Evolutionary conservation across 129 eudicot genomes (phyloP).

Genomic region (Tanacetum coccineum): DNA sequence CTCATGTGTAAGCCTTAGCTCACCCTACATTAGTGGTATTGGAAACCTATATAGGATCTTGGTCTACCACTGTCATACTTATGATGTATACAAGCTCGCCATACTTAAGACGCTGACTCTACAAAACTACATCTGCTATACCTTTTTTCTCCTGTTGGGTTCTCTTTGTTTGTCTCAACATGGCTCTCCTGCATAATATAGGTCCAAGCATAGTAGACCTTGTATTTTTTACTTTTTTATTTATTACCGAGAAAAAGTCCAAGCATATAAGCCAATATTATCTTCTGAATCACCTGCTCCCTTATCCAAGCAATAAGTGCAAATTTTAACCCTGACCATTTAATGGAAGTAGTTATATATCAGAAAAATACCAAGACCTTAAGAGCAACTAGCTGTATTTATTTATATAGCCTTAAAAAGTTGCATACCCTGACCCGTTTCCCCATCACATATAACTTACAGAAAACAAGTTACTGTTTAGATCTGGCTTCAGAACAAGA

Average conservation of each 20-base stretch:
- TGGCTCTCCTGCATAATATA: not conserved
- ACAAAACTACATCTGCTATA: too few species aligned
- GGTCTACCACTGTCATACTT: not conserved
- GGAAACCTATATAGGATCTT: too few species aligned
- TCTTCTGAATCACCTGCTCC: not conserved
- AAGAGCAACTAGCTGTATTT: not conserved
- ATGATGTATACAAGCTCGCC: not conserved
- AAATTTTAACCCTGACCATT: constrained; percentile 19
- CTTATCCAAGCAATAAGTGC: constrained; percentile 4
- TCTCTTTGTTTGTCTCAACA: not conserved
- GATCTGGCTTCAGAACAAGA: too few species aligned
- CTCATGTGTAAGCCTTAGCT: too few species aligned
- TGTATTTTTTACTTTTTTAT: not conserved
- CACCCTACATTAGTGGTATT: too few species aligned
- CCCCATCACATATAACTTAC: too few species aligned
- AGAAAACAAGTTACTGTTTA: too few species aligned
- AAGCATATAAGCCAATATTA: not conserved
- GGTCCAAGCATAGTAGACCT: not conserved
- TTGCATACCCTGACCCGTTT: too few species aligned
- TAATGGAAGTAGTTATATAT: not conserved
- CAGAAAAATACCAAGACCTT: not conserved
- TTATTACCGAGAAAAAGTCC: constrained; percentile 2
- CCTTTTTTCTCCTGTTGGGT: too few species aligned
- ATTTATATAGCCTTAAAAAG: too few species aligned
- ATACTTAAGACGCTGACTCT: too few species aligned